Conservation (phyloP, 1,284 basidiomycete species). For the Cutaneotrichosporon mucoides region DNA sequence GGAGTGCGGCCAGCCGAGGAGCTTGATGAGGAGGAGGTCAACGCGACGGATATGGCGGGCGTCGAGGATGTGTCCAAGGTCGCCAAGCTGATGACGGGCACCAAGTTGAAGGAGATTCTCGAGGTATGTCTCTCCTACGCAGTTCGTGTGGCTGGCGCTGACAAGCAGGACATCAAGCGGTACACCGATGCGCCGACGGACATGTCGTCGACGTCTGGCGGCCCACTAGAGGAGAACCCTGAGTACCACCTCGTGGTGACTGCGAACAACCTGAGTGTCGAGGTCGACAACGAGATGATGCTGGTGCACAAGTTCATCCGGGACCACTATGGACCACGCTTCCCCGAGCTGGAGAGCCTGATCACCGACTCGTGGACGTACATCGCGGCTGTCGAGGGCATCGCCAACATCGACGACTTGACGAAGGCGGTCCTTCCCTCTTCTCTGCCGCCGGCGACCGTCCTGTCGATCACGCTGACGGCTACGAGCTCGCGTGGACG, state of each 20-base stretch:
- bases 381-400: conserved; percentile 79
- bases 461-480: conserved; percentile 94
- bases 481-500: conserved; percentile 85
- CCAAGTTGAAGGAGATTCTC: conserved; percentile 77
- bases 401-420: conserved; percentile 81
- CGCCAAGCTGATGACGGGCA: conserved; percentile 81
- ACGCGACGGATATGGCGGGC: conserved; percentile 77
- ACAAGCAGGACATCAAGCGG: conserved; percentile 75
- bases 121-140: conserved; percentile 54
- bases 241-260: conserved; percentile 96
- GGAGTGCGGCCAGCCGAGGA: conserved; percentile 90
- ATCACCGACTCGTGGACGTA: conserved; percentile 89
- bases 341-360: conserved; percentile 94
- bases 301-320: conserved; percentile 99
- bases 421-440: conserved; percentile 75
- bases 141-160: background rate
- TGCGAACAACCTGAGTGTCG: conserved; percentile 96
- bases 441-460: conserved; percentile 82
- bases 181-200: conserved; percentile 73
- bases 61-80: conserved; percentile 81
- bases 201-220: conserved; percentile 59
- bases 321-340: conserved; percentile 93
- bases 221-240: conserved; percentile 81
- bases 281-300: conserved; percentile 96
- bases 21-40: conserved; percentile 85